Percentiles rank a stretch among this genome's conserved stretches.
These are phyloP conservation scores for Saccharomyces mikatae DNA, from an alignment of 805 yeast species.

Conservation along the genomic window DNA sequence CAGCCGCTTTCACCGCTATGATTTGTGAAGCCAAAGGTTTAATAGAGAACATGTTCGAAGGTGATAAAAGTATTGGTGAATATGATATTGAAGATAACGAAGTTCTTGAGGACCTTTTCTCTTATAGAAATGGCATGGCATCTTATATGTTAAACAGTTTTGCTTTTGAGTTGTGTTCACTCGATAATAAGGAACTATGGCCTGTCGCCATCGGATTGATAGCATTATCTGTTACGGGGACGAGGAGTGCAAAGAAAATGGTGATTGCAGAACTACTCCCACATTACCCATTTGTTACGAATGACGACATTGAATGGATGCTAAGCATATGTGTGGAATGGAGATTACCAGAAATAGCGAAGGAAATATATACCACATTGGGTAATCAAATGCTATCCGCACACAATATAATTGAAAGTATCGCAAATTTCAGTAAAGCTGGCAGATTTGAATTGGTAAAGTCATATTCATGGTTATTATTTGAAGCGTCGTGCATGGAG, in stretches of 20 bases:
- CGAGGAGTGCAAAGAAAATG: constrained; percentile 26
- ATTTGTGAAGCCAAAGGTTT: constrained; percentile 58
- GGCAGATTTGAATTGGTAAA: constrained; percentile 46
- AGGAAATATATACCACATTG: constrained; percentile 42
- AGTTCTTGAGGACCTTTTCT: constrained; percentile 23
- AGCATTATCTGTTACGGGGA: constrained; percentile 38
- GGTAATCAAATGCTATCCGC: constrained; percentile 44
- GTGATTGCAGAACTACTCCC: constrained; percentile 53
- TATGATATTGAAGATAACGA: constrained; percentile 15
- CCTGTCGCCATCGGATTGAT: constrained; percentile 66
- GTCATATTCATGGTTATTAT: constrained; percentile 50
- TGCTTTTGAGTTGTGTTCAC: constrained; percentile 26
- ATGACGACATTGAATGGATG: constrained; percentile 76
- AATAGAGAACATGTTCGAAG: constrained; percentile 34
- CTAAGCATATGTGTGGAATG: constrained; percentile 64
- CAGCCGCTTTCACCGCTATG: constrained; percentile 55
- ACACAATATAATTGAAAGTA: constrained; percentile 54
- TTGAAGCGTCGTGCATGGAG: constrained; percentile 49
- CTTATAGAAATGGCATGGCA: constrained; percentile 40
- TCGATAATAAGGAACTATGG: constrained; percentile 40
- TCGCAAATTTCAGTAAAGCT: constrained; percentile 55
- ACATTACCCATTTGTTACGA: constrained; percentile 50
- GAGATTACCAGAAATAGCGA: constrained; percentile 50
- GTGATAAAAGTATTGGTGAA: constrained; percentile 13
- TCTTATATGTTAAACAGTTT: constrained; percentile 24